Conservation (phyloP, 495 filamentous ascomycete genomes). For the Aspergillus sclerotioniger region DNA sequence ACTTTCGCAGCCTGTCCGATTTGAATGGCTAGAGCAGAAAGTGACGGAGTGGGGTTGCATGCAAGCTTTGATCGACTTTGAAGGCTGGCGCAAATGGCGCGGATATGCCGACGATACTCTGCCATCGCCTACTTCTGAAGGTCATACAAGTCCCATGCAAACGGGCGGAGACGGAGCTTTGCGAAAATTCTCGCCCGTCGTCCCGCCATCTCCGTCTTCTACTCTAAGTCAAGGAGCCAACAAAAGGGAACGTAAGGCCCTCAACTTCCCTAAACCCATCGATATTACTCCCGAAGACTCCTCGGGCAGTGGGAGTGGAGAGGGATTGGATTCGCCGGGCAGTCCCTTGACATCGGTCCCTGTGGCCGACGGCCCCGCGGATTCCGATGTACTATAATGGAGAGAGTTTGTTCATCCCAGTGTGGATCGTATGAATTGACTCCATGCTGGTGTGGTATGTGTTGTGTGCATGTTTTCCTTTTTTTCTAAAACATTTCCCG, state of each 20-base stretch:
- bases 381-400: background rate
- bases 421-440: background rate
- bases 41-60: constrained; percentile 99
- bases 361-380: background rate
- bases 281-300: constrained; percentile 34
- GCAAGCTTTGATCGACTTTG: constrained; percentile 97
- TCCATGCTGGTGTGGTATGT: background rate
- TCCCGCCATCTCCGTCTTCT: constrained; percentile 2
- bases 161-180: constrained; percentile 16
- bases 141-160: constrained; percentile 34
- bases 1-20: constrained; percentile 76
- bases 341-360: constrained; percentile 19
- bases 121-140: constrained; percentile 22
- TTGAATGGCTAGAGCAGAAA: constrained; percentile 95
- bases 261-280: constrained; percentile 19
- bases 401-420: too few species aligned
- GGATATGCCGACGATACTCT: constrained; percentile 55
- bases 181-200: constrained; percentile 4
- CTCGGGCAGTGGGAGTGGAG: constrained; percentile 36
- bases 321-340: constrained; percentile 29
- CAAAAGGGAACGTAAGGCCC: constrained; percentile 12
- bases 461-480: background rate
- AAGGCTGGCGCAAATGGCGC: constrained; percentile 98
- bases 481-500: constrained; percentile 9
- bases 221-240: constrained; percentile 10